Conservation (phyloP, 2,329 filamentous ascomycete genomes). For the Xylaria sp. region DNA sequence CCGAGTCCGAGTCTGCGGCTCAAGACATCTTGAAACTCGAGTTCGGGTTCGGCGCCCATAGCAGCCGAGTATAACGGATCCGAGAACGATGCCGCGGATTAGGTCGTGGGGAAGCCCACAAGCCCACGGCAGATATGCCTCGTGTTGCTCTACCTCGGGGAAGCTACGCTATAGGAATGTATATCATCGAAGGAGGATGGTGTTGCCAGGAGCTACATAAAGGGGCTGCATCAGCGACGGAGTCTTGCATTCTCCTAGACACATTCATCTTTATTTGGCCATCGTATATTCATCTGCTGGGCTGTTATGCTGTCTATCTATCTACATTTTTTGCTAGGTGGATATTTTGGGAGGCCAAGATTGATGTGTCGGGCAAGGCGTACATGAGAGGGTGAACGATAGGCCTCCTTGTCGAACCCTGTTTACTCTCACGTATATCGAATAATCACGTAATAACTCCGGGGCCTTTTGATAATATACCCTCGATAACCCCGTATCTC, state of each 20-base stretch:
- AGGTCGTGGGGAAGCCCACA: neutral
- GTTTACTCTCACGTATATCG: too few species aligned
- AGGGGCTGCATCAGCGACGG: conserved; percentile 26
- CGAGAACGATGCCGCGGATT: neutral
- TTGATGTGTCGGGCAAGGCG: too few species aligned
- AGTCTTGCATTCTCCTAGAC: conserved; percentile 16
- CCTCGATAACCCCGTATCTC: too few species aligned
- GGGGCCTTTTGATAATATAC: too few species aligned
- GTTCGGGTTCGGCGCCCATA: conserved; percentile 29
- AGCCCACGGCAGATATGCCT: neutral
- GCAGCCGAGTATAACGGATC: conserved; percentile 17
- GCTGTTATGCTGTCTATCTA: neutral
- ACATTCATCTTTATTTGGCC: neutral
- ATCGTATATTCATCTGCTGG: conserved; percentile 1
- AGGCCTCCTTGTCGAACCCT: too few species aligned
- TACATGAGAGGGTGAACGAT: too few species aligned
- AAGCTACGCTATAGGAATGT: neutral
- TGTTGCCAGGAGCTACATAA: conserved; percentile 4
- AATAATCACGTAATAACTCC: too few species aligned
- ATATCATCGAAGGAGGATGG: conserved; percentile 8
- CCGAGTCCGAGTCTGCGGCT: conserved; percentile 33
- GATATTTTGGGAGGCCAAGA: neutral
- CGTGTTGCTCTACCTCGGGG: neutral
- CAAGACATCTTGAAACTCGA: conserved; percentile 23
- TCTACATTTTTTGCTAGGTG: neutral